A percentile compares a stretch with the other conserved stretches of the same genome.
phyloP scores from a whole-genome alignment of 1,139 yeast genomes.

The Blastobotrys buckinghamii region DNA sequence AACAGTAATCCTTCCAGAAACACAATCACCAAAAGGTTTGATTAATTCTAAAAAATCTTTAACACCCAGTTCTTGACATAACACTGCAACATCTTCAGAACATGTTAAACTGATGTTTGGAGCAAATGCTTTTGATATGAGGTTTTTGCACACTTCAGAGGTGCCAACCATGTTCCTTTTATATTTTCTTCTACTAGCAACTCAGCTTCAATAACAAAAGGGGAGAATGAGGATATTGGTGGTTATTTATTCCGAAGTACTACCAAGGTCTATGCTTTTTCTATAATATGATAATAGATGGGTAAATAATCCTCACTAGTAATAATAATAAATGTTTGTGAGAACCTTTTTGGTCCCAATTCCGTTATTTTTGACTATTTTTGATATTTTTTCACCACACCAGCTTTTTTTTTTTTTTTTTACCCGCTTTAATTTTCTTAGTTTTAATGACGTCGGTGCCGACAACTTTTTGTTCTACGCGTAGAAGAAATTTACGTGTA shows the following conservation, averaged over 20 bases:
- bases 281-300: too few relatives aligned
- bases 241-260: background rate
- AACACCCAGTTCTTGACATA: slow-evolving; percentile 39
- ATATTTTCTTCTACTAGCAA: background rate
- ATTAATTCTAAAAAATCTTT: slow-evolving; percentile 36
- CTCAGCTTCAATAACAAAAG: too few relatives aligned
- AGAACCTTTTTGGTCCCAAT: too few relatives aligned
- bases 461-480: too few relatives aligned
- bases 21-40: slow-evolving; percentile 38
- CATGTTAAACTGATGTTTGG: slow-evolving; percentile 55
- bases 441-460: too few relatives aligned
- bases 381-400: too few relatives aligned
- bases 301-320: too few relatives aligned
- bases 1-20: slow-evolving; percentile 38
- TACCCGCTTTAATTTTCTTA: too few relatives aligned
- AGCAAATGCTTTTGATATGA: slow-evolving; percentile 41
- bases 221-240: background rate
- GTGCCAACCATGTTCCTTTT: background rate
- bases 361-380: too few relatives aligned
- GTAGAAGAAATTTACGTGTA: too few relatives aligned
- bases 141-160: slow-evolving; percentile 8
- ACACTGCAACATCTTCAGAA: slow-evolving; percentile 45
- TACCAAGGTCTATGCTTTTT: background rate
- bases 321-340: too few relatives aligned
- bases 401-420: too few relatives aligned